Evolutionary conservation across 768 basidiomycete species (phyloP).

Genomic region (Amyloporia xantha): DNA sequence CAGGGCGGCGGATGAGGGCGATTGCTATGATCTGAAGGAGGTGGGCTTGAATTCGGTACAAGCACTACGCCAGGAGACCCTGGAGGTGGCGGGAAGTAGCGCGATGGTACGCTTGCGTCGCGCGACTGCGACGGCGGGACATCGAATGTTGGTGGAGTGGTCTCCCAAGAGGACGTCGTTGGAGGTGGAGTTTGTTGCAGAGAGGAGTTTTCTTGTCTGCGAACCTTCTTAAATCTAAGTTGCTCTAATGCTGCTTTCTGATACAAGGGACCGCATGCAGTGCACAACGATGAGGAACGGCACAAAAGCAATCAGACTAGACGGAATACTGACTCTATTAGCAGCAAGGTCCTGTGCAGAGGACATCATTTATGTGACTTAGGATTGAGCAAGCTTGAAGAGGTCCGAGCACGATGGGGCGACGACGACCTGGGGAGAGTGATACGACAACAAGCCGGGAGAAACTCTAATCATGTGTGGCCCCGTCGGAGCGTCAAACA

Average conservation of each 20-base stretch:
- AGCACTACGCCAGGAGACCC: constrained; percentile 52
- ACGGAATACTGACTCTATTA: constrained; percentile 41
- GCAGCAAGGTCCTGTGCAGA: constrained; percentile 37
- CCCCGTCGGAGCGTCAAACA: constrained; percentile 28
- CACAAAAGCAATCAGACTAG: constrained; percentile 9
- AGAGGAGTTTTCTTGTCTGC: constrained; percentile 23
- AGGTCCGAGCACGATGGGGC: constrained; percentile 8
- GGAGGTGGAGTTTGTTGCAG: constrained; percentile 16
- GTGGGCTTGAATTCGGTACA: constrained; percentile 73
- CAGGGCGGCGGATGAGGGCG: constrained; percentile 33
- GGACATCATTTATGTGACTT: constrained; percentile 31
- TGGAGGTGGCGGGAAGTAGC: constrained; percentile 46
- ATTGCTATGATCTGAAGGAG: constrained; percentile 33
- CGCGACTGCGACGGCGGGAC: constrained; percentile 61
- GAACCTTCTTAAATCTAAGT: constrained; percentile 41
- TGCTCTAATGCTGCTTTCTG: constrained; percentile 39
- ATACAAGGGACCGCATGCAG: constrained; percentile 9
- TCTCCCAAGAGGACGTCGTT: constrained; percentile 15
- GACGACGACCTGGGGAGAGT: constrained; percentile 9
- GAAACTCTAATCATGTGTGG: constrained; percentile 13
- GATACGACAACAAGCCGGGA: constrained; percentile 14
- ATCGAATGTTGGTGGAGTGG: constrained; percentile 13
- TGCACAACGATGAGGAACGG: constrained; percentile 17
- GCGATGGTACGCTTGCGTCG: constrained; percentile 64
- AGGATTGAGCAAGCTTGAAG: constrained; percentile 1